These are phyloP conservation scores for Candida incommunis DNA, from an alignment of 805 yeast species.

Conservation along the genomic window DNA sequence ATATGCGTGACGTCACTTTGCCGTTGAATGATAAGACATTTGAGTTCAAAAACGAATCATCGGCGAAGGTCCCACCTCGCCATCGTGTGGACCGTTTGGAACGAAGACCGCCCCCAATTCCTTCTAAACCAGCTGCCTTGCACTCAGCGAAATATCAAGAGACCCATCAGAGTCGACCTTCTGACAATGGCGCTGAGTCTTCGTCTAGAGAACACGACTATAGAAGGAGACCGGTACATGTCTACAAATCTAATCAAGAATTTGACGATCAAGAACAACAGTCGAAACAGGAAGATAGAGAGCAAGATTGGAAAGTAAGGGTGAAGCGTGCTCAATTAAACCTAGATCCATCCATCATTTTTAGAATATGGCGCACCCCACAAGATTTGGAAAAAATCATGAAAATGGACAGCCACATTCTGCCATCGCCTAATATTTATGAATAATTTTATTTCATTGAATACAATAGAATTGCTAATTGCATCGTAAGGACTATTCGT, in stretches of 20 bases:
- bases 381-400: neutral
- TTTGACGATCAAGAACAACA: no score
- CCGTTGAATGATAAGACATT: slow-evolving; percentile 17
- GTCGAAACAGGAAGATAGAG: no score
- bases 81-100: neutral
- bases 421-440: neutral
- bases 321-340: neutral
- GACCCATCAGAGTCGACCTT: neutral
- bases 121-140: neutral
- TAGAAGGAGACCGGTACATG: no score
- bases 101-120: neutral
- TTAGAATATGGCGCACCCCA: neutral
- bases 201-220: no score
- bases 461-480: slow-evolving; percentile 2
- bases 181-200: neutral
- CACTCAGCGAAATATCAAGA: neutral
- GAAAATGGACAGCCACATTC: neutral
- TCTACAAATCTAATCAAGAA: neutral
- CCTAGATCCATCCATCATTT: neutral
- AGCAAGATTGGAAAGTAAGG: neutral
- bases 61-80: no score
- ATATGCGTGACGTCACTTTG: slow-evolving; percentile 55
- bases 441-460: neutral
- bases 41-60: slow-evolving; percentile 12
- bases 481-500: slow-evolving; percentile 5